Percentiles rank a stretch among this genome's conserved stretches.
These are phyloP conservation scores for Tolypocladium pustulatum DNA, from an alignment of 2,329 filamentous ascomycete species.

Conservation along the genomic window DNA sequence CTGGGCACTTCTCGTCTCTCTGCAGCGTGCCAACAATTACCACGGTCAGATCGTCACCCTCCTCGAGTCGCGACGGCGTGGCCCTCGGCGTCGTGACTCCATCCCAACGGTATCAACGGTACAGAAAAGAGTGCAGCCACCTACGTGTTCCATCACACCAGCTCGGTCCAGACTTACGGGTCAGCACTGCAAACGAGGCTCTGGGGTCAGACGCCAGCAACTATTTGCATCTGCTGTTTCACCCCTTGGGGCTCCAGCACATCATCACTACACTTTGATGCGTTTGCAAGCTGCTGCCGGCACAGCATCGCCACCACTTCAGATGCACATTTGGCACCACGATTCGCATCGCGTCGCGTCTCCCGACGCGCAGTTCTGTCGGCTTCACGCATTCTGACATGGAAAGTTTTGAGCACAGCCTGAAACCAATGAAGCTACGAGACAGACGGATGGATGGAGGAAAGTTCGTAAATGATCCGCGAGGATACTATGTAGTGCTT, in stretches of 20 bases:
- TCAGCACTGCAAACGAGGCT: background rate
- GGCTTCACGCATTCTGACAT: background rate
- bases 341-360: background rate
- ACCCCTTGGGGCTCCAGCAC: background rate
- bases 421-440: background rate
- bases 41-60: background rate
- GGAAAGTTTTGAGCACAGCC: background rate
- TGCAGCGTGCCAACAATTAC: background rate
- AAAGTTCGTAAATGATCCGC: conserved; percentile 23
- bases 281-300: background rate
- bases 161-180: background rate
- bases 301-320: background rate
- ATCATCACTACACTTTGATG: background rate
- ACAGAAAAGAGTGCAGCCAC: background rate
- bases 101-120: background rate
- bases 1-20: background rate
- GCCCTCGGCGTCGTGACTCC: background rate
- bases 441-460: background rate
- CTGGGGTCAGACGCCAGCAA: background rate
- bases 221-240: background rate
- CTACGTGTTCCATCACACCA: background rate
- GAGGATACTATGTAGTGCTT: conserved; percentile 25
- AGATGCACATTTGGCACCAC: background rate
- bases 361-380: background rate
- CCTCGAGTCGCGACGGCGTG: background rate